Conservation (phyloP, 768 basidiomycete genomes). For the Suillus tomentosus region DNA sequence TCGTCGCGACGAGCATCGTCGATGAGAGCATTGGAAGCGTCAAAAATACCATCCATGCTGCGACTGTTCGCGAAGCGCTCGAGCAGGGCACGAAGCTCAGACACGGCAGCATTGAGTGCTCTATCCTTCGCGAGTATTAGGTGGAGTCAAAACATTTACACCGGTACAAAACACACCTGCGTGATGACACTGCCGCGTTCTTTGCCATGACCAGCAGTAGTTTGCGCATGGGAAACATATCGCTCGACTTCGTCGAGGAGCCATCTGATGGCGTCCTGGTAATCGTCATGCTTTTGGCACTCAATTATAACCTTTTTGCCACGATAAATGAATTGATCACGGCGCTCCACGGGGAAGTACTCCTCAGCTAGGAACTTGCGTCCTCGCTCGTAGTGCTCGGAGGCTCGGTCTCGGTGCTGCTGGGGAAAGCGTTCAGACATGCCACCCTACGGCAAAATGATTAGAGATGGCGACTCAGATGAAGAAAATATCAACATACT, state of each 20-base stretch:
- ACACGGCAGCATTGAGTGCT: conserved; percentile 54
- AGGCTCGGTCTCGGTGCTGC: conserved; percentile 60
- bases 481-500: conserved; percentile 17
- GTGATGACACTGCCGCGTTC: conserved; percentile 25
- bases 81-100: conserved; percentile 75
- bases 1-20: conserved; percentile 75
- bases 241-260: conserved; percentile 62
- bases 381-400: conserved; percentile 56
- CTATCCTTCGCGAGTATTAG: conserved; percentile 43
- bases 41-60: conserved; percentile 66
- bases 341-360: conserved; percentile 86
- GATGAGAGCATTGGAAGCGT: conserved; percentile 71
- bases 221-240: conserved; percentile 57
- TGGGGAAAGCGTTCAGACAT: conserved; percentile 63
- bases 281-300: conserved; percentile 90
- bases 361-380: conserved; percentile 77
- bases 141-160: conserved; percentile 21
- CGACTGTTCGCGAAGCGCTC: conserved; percentile 87
- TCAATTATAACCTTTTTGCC: conserved; percentile 93
- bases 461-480: not conserved
- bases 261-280: conserved; percentile 82
- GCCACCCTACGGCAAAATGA: conserved; percentile 35
- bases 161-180: conserved; percentile 5
- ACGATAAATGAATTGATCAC: conserved; percentile 92
- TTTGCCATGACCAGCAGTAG: conserved; percentile 36